These are phyloP conservation scores for Puccinia triticina DNA, from an alignment of 1,284 basidiomycete genomes.

Conservation along the genomic window DNA sequence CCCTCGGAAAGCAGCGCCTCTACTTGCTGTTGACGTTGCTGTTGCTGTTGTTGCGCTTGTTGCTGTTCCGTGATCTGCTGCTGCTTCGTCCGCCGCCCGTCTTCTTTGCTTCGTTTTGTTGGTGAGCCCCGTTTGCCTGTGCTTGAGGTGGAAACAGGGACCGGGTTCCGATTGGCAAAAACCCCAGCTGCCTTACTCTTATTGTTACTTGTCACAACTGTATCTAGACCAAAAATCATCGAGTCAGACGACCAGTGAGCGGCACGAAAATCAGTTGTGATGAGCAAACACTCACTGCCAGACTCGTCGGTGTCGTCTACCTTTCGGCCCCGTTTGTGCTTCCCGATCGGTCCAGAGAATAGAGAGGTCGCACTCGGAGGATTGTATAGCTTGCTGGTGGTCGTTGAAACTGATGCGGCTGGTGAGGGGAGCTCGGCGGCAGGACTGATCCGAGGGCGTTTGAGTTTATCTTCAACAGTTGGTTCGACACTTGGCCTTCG, in stretches of 20 bases:
- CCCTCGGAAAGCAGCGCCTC: constrained; percentile 68
- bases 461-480: constrained; percentile 31
- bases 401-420: background rate
- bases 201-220: background rate
- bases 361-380: background rate
- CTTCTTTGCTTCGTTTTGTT: constrained; percentile 33
- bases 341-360: background rate
- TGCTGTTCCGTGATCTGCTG: constrained; percentile 5
- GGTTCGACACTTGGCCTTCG: background rate
- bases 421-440: constrained; percentile 16
- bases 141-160: constrained; percentile 1
- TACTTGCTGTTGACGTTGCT: constrained; percentile 59
- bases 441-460: constrained; percentile 33
- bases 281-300: background rate
- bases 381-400: constrained; percentile 5
- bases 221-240: background rate
- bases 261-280: background rate
- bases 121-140: constrained; percentile 22
- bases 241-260: background rate
- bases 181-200: background rate
- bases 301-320: constrained; percentile 34
- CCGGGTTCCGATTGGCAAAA: background rate
- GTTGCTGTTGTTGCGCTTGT: background rate
- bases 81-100: constrained; percentile 21
- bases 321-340: constrained; percentile 24